Evolutionary conservation across 2,329 filamentous ascomycete species (phyloP).

Genomic region (Aspergillus clavatus): DNA sequence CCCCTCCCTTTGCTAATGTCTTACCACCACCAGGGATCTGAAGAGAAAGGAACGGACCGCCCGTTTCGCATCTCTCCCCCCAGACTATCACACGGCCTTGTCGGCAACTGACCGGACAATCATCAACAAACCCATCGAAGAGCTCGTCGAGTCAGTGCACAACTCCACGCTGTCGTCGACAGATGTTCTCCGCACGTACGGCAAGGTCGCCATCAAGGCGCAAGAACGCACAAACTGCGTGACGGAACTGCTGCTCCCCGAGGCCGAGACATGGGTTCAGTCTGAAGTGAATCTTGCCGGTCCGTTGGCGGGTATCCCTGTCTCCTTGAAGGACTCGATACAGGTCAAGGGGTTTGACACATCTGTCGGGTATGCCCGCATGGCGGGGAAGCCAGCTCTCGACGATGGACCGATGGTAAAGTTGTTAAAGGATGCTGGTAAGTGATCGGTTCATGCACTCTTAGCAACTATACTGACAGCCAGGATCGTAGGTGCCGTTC

Average conservation of each 20-base stretch:
- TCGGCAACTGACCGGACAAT: conserved; percentile 61
- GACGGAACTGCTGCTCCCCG: conserved; percentile 77
- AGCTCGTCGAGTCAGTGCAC: conserved; percentile 74
- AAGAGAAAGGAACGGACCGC: conserved; percentile 73
- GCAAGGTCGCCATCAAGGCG: conserved; percentile 77
- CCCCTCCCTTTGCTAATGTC: too few species aligned
- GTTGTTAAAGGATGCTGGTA: conserved; percentile 74
- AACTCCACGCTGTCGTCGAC: conserved; percentile 60
- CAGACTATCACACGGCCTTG: conserved; percentile 62
- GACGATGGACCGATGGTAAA: conserved; percentile 69
- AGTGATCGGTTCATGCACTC: conserved; percentile 4
- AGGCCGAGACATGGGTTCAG: conserved; percentile 68
- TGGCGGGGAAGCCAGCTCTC: conserved; percentile 61
- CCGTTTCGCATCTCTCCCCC: conserved; percentile 63
- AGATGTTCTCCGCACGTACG: conserved; percentile 77
- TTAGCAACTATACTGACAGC: too few species aligned
- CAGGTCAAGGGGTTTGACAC: conserved; percentile 78
- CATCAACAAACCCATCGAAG: conserved; percentile 67
- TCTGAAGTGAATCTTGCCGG: conserved; percentile 67
- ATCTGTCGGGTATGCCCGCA: conserved; percentile 72
- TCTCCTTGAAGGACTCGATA: conserved; percentile 75
- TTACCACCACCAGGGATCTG: conserved; percentile 53
- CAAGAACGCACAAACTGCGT: conserved; percentile 85
- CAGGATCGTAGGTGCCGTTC: conserved; percentile 77
- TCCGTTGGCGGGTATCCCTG: conserved; percentile 78